Evolutionary conservation across 1,284 basidiomycete species (phyloP).

Genomic region (Exsudoporus floridanus): DNA sequence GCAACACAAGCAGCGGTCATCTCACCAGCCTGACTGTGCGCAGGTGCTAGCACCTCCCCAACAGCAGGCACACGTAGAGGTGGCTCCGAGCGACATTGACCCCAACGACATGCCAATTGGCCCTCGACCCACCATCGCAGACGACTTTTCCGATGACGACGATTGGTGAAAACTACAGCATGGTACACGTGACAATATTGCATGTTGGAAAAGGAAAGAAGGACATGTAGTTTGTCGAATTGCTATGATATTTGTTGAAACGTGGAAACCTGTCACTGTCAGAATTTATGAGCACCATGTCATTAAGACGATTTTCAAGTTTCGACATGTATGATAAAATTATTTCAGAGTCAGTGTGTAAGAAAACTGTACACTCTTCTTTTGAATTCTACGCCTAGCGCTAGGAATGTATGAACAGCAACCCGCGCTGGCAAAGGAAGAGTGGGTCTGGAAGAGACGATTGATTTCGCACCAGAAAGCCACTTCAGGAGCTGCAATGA

Average conservation of each 20-base stretch:
- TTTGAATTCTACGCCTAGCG: slow-evolving; percentile 8
- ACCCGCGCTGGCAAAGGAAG: slow-evolving; percentile 11
- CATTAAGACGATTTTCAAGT: not conserved
- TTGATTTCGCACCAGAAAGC: slow-evolving; percentile 34
- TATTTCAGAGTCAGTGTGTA: not conserved
- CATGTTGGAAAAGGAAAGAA: no score
- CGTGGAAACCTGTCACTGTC: no score
- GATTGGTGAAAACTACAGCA: slow-evolving; percentile 18
- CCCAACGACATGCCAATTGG: slow-evolving; percentile 19
- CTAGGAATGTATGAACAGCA: not conserved
- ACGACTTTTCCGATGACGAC: slow-evolving; percentile 31
- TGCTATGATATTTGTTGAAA: not conserved
- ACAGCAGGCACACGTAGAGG: not conserved
- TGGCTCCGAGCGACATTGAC: slow-evolving; percentile 19
- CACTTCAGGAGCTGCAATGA: slow-evolving; percentile 38
- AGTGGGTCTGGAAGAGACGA: slow-evolving; percentile 2
- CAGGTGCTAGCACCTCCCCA: slow-evolving; percentile 15
- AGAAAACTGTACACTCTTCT: slow-evolving; percentile 16
- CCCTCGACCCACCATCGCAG: slow-evolving; percentile 3
- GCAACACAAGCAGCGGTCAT: slow-evolving; percentile 23
- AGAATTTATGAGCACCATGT: no score
- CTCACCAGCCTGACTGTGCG: slow-evolving; percentile 11
- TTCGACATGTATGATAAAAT: not conserved
- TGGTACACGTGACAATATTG: no score
- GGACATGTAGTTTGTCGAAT: no score